phyloP scores from a whole-genome alignment of 2,329 filamentous ascomycete genomes.

The Microcyclospora tardicrescens region DNA sequence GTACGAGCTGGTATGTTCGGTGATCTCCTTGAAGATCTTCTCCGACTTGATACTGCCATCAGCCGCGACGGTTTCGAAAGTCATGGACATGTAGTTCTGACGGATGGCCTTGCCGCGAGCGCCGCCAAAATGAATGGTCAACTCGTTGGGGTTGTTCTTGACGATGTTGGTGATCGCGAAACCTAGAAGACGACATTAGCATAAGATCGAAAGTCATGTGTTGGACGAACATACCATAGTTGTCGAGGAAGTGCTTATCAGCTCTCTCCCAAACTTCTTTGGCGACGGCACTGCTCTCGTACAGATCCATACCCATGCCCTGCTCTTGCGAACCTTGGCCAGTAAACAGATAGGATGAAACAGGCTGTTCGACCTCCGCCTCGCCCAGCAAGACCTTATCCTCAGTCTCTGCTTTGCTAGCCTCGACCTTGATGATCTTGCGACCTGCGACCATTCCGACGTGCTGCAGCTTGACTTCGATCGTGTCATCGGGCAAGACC shows the following conservation, averaged over 20 bases:
- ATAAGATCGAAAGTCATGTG: neutral
- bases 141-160: constrained; percentile 98
- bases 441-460: constrained; percentile 95
- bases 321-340: constrained; percentile 98
- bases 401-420: constrained; percentile 86
- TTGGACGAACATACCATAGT: constrained; percentile 59
- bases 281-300: constrained; percentile 82
- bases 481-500: constrained; percentile 92
- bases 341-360: constrained; percentile 94
- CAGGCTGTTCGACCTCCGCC: constrained; percentile 94
- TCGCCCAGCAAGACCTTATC: constrained; percentile 81
- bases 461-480: constrained; percentile 90
- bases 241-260: constrained; percentile 96
- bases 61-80: constrained; percentile 89
- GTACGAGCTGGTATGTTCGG: constrained; percentile 85
- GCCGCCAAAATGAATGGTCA: constrained; percentile 95
- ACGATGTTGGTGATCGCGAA: constrained; percentile 98
- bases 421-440: constrained; percentile 99
- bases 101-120: constrained; percentile 94
- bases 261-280: constrained; percentile 97
- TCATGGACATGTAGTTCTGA: constrained; percentile 99
- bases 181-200: constrained; percentile 35
- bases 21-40: constrained; percentile 98
- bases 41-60: constrained; percentile 94
- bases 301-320: constrained; percentile 99